These are phyloP conservation scores for Penicillium sp. DNA, from an alignment of 2,329 filamentous ascomycete species.

Conservation along the genomic window DNA sequence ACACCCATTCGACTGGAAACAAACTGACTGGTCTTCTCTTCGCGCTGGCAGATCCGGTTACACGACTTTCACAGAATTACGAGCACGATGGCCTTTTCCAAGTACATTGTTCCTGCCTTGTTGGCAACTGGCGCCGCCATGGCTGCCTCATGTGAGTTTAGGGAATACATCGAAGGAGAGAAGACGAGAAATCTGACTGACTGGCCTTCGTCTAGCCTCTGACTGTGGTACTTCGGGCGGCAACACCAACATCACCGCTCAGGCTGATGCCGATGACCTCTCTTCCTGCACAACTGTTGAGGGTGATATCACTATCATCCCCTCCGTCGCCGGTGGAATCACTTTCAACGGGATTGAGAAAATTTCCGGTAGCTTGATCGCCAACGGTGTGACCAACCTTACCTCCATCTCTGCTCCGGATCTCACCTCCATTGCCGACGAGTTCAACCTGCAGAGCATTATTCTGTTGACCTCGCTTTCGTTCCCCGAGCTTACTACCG, in stretches of 20 bases:
- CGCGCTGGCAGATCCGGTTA: background rate
- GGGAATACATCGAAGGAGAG: background rate
- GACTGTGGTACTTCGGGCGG: constrained; percentile 18
- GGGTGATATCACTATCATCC: constrained; percentile 64
- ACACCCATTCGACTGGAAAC: background rate
- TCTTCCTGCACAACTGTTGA: constrained; percentile 63
- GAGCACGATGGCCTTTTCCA: constrained; percentile 49
- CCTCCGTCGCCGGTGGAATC: constrained; percentile 54
- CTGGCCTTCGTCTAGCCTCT: constrained; percentile 11
- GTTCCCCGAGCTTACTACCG: constrained; percentile 61
- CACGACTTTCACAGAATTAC: constrained; percentile 7
- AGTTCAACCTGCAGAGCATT: constrained; percentile 66
- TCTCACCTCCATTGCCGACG: constrained; percentile 63
- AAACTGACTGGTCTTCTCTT: background rate
- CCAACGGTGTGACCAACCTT: constrained; percentile 56
- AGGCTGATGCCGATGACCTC: constrained; percentile 60
- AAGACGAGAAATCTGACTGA: constrained; percentile 15
- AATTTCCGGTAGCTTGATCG: constrained; percentile 56
- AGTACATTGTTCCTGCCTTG: constrained; percentile 55
- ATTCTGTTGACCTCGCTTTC: constrained; percentile 65
- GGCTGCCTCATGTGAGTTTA: constrained; percentile 39
- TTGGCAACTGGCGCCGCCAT: constrained; percentile 50
- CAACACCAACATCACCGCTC: constrained; percentile 53
- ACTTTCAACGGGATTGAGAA: constrained; percentile 57
- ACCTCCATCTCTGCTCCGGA: constrained; percentile 59